Evolutionary conservation across 108 stramenopile genomes (phyloP), one percentile per base, ranked within the genome.

Genomic region (Tribonema minus): DNA sequence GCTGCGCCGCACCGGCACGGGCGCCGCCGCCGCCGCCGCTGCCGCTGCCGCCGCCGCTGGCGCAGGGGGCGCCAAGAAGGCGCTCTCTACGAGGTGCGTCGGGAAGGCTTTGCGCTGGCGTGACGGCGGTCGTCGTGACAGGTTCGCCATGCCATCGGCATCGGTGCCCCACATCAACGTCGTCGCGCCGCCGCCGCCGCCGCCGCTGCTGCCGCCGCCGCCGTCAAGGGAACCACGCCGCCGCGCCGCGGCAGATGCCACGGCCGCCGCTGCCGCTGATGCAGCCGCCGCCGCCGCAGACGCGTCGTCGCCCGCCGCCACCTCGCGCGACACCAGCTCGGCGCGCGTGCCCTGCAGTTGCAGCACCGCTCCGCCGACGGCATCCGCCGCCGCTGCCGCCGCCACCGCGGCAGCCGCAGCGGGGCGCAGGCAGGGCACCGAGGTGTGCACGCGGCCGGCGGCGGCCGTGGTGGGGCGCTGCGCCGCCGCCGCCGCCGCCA

Each of bases 21-120:
- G 15, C 20, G 46, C 46, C 20, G 46, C 20, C 20, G 46, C 46
- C 20, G 46, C 46, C 46, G 20, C 46, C 46, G 20, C 46, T 54
- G 20, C 46, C 20, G 46, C 46, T 54, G 46, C 46, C 20, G 46
- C 9, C 20, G 46, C 9, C 46, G 20, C 46, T 54, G 46, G 20
- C n/a, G n/a, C n/a, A n/a, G n/a, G n/a, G n/a, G n/a, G n/a, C n/a
- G n/a, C n/a, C n/a, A n/a, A n/a, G n/a, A 54, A 15, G 46, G 46
- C 46, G 46, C 46, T 54, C 20, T 20, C 20, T 9, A 54, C 20
- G 77, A 79, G 61, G 37, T 79, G 77, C 12, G 66, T 79, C 6
- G 77, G 77, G 33, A 79, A 79, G 0, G 77, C 77, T 20, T 79
- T 54, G 30, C 68, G 65, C 60, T 79, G 77, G 32, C 77, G 77